Evolutionary conservation across 495 filamentous ascomycete genomes (phyloP), one percentile per base, ranked within the genome.

Genomic region (Emericellopsis terricola): DNA sequence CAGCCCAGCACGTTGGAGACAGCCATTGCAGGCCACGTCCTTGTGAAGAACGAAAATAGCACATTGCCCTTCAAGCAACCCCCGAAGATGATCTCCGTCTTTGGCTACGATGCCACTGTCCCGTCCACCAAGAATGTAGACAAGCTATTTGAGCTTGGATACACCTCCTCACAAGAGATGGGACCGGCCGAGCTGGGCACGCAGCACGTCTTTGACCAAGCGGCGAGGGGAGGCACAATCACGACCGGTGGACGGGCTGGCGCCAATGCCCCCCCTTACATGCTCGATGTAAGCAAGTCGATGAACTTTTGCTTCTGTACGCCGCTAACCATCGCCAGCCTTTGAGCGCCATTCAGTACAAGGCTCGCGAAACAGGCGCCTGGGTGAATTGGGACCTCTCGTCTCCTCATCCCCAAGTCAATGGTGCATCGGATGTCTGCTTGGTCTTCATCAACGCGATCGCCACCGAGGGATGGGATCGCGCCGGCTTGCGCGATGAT

Each of bases 401-500:
- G 38, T 57, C 41, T 38, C 40, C 43, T 14, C 45, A 48, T 15
- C 57, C 62, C 0, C 8, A 40, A 11, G 59, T 68, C 17, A 49
- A 63, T 34, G 49, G 52, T 14, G 52, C 56, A 11, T 66, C 77
- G 14, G 76, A 83, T 41, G 64, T 81, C 6, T 78, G 74, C 46
- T 49, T 76, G 3, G 66, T 81, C 0, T 69, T 81, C 29, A 64
- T 69, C 37, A 81, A 76, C 40, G 58, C 60, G 2, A 72, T 58
- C 34, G 65, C 72, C 0, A 56, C 65, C 0, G 77, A 82, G 42
- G 67, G 51, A 3, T 50, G 42, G 34, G 66, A 70, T 37, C 52
- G 66, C 5, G 33, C 45, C 0, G 49, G 47, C 1, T 18, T 58
- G 1, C 49, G 45, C 16, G 57, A 68, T 31, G 53, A 70, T 44